Evolutionary conservation across 768 basidiomycete genomes (phyloP).

Genomic region (Mycena indigotica): DNA sequence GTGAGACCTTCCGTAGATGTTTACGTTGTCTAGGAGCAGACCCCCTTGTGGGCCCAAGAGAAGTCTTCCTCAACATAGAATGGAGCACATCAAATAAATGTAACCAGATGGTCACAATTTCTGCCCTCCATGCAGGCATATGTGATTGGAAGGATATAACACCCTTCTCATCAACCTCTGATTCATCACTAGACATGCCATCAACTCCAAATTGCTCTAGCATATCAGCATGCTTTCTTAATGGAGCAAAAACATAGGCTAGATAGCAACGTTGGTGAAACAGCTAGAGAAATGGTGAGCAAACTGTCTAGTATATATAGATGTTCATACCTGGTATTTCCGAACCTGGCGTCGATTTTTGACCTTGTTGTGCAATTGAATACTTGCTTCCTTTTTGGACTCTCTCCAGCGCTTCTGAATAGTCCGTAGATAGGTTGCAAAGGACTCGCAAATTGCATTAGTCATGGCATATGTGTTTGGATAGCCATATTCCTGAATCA

Average conservation of each 20-base stretch:
- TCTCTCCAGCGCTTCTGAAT: background rate
- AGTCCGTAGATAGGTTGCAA: background rate
- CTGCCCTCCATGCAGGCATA: conserved; percentile 20
- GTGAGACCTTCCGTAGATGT: conserved; percentile 3
- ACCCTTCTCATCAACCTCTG: conserved; percentile 13
- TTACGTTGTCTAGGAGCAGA: conserved; percentile 11
- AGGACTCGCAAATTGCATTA: background rate
- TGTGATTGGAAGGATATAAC: conserved; percentile 4
- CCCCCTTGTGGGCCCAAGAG: conserved; percentile 7
- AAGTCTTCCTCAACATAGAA: background rate
- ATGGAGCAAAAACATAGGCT: conserved; percentile 9
- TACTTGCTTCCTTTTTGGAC: background rate
- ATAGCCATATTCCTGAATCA: background rate
- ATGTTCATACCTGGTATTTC: conserved; percentile 2
- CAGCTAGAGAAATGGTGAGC: background rate
- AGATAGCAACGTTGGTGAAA: conserved; percentile 6
- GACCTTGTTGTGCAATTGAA: background rate
- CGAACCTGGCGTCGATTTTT: background rate
- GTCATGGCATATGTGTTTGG: background rate
- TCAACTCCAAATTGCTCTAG: conserved; percentile 24
- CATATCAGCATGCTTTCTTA: conserved; percentile 19
- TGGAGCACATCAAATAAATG: conserved; percentile 24
- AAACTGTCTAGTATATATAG: too few relatives aligned
- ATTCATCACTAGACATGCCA: conserved; percentile 32
- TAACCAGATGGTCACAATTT: conserved; percentile 19